Evolutionary conservation across 257 asterid species (phyloP).

Genomic region (Lycium barbarum): DNA sequence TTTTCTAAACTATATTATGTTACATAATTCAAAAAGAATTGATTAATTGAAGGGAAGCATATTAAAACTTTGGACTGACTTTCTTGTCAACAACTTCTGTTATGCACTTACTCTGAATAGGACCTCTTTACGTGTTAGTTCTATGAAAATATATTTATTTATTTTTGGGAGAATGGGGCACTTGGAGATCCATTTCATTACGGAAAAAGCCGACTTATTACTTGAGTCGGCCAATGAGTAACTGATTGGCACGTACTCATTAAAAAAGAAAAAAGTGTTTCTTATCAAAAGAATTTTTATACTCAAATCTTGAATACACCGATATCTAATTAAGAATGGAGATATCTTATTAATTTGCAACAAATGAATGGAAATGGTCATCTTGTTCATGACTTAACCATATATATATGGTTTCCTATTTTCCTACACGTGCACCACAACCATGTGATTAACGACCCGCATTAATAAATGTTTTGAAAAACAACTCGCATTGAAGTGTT

Average conservation of each 20-base stretch:
- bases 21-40: not conserved
- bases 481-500: not conserved
- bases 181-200: not conserved
- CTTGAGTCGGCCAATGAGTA: slow-evolving; percentile 26
- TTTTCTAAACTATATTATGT: not conserved
- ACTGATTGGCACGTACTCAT: slow-evolving; percentile 25
- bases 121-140: slow-evolving; percentile 19
- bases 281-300: not conserved
- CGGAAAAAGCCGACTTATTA: slow-evolving; percentile 20
- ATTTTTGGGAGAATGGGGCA: not conserved
- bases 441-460: not conserved
- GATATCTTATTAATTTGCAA: not conserved
- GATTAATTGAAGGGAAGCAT: not conserved
- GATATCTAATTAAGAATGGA: not conserved
- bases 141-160: not conserved
- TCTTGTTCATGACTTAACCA: too few relatives aligned
- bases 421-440: too few relatives aligned
- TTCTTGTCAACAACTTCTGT: slow-evolving; percentile 29
- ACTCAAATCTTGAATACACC: not conserved
- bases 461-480: not conserved
- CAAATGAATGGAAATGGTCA: too few relatives aligned
- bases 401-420: too few relatives aligned
- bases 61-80: slow-evolving; percentile 14
- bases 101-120: slow-evolving; percentile 23
- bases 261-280: too few relatives aligned